These are phyloP conservation scores for Nematodospora anomalae DNA, from an alignment of 1,139 yeast species.

Conservation along the genomic window DNA sequence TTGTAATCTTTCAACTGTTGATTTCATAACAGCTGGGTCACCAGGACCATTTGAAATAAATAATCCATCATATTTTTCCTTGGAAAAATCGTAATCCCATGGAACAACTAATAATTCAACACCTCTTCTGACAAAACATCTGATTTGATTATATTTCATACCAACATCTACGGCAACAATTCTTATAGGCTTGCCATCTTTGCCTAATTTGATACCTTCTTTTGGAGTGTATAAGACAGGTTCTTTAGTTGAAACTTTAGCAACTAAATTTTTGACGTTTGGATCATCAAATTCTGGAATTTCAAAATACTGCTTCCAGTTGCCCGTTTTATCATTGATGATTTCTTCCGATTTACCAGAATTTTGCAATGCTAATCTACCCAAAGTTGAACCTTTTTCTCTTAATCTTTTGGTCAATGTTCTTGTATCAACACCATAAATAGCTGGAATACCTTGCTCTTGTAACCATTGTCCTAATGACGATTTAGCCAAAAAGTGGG, in stretches of 20 bases:
- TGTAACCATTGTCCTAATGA: constrained; percentile 94
- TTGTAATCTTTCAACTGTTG: constrained; percentile 59
- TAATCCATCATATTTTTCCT: constrained; percentile 86
- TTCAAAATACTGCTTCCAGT: constrained; percentile 66
- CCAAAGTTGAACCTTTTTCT: constrained; percentile 88
- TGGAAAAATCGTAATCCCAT: constrained; percentile 84
- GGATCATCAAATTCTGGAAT: constrained; percentile 93
- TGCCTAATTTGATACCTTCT: constrained; percentile 53
- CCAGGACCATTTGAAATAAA: constrained; percentile 99
- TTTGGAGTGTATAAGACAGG: constrained; percentile 69
- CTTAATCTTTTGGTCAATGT: constrained; percentile 90
- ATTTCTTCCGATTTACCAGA: constrained; percentile 36
- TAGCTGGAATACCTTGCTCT: constrained; percentile 89
- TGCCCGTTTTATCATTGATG: constrained; percentile 15
- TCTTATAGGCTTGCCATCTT: constrained; percentile 73
- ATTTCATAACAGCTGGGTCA: constrained; percentile 86
- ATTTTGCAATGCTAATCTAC: constrained; percentile 72
- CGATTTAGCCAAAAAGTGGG: constrained; percentile 89
- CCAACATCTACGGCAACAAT: constrained; percentile 95
- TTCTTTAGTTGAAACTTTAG: constrained; percentile 76
- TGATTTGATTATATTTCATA: constrained; percentile 95
- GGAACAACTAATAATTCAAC: constrained; percentile 96
- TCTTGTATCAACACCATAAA: constrained; percentile 97
- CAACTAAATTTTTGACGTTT: constrained; percentile 86
- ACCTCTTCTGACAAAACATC: constrained; percentile 95